phyloP scores from a whole-genome alignment of 177 flowering plant genomes.

The Vitis hybrid region DNA sequence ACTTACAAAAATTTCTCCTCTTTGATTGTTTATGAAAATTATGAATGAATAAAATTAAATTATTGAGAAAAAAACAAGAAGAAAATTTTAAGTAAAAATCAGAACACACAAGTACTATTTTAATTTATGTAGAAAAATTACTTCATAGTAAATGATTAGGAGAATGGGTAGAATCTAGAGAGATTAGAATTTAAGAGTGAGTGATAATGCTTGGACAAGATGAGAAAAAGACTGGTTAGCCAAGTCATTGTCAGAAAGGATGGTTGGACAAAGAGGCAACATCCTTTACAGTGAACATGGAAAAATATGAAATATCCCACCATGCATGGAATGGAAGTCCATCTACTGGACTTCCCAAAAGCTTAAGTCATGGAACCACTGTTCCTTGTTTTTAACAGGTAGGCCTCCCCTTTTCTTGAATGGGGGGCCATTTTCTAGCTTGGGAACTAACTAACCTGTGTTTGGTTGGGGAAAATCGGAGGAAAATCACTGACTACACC shows the following conservation, averaged over 20 bases:
- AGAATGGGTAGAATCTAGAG: no score
- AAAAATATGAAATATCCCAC: conserved; percentile 14
- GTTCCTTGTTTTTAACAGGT: background rate
- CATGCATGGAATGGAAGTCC: conserved; percentile 28
- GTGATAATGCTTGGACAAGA: background rate
- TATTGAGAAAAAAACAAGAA: no score
- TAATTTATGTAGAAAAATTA: no score
- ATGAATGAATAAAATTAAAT: no score
- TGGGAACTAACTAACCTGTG: no score
- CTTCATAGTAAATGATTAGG: no score
- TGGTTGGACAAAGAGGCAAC: conserved; percentile 8
- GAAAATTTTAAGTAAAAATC: no score
- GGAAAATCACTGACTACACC: background rate
- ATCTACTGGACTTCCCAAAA: conserved; percentile 1
- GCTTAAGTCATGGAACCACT: background rate
- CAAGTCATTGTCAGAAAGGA: conserved; percentile 14
- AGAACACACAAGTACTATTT: no score
- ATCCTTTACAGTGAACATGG: conserved; percentile 16
- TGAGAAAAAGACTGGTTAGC: conserved; percentile 1
- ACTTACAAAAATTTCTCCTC: no score
- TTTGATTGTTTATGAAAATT: no score
- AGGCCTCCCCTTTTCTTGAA: background rate
- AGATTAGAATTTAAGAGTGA: no score
- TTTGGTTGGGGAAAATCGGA: no score
- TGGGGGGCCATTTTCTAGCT: background rate